Conservation (phyloP, 306 rosid genomes). For the Mucuna pruriens region DNA sequence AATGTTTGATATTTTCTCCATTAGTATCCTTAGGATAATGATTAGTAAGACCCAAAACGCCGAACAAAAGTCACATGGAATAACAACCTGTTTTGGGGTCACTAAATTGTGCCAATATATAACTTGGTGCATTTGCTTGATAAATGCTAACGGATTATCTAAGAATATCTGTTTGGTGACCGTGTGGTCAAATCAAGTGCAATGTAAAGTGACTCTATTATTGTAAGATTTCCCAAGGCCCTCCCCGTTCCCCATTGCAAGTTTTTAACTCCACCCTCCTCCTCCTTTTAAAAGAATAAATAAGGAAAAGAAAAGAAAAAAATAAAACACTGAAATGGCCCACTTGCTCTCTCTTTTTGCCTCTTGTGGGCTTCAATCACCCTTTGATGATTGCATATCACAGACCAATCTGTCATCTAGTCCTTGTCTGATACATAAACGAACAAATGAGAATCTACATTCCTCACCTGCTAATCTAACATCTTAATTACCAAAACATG, state of each 20-base stretch:
- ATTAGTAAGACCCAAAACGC: slow-evolving; percentile 31
- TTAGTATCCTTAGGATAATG: not conserved
- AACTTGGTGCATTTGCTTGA: slow-evolving; percentile 36
- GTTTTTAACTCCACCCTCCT: slow-evolving; percentile 23
- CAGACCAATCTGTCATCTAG: slow-evolving; percentile 68
- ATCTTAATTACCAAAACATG: slow-evolving; percentile 45
- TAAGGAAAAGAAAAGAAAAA: slow-evolving; percentile 8
- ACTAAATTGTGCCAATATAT: slow-evolving; percentile 21
- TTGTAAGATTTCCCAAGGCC: slow-evolving; percentile 52
- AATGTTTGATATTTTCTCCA: not conserved
- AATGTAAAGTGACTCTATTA: slow-evolving; percentile 62
- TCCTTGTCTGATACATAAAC: slow-evolving; percentile 65
- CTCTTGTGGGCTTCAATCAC: slow-evolving; percentile 80
- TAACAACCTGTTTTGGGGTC: slow-evolving; percentile 38
- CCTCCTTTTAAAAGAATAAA: slow-evolving; percentile 33
- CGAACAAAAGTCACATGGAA: slow-evolving; percentile 43
- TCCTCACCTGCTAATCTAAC: slow-evolving; percentile 52
- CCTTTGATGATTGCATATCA: slow-evolving; percentile 77
- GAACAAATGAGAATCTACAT: slow-evolving; percentile 72
- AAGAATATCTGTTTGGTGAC: slow-evolving; percentile 48
- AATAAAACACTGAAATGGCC: slow-evolving; percentile 46
- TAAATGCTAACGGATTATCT: slow-evolving; percentile 38
- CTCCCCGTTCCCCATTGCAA: slow-evolving; percentile 39
- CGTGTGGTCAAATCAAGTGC: slow-evolving; percentile 66
- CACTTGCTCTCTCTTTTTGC: slow-evolving; percentile 70